Evolutionary conservation across 768 basidiomycete genomes (phyloP), one percentile per base, ranked within the genome.

Genomic region (Daedaleopsis nitida): DNA sequence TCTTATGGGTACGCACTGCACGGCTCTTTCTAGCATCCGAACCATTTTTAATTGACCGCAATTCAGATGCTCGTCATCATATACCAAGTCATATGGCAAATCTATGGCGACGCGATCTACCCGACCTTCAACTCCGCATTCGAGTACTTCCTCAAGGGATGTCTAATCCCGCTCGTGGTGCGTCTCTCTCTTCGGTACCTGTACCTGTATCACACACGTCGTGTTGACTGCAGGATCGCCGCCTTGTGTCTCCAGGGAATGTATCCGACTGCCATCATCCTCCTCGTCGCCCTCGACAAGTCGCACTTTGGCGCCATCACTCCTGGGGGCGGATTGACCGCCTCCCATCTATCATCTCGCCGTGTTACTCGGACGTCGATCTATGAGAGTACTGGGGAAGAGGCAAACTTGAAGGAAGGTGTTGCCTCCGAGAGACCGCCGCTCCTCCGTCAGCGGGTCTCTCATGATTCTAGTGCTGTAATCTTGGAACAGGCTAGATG

Each of bases 61-160:
- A 8, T 3, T 3, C 23, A 52, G 50, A n/a, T 35, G 34, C 9
- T 16, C 10, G 37, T 53, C n/a, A 37, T 53, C n/a, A 37, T n/a
- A 8, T 53, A 39, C 21, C 52, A 53, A 24, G 37, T 53, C 19
- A n/a, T 23, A 1, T 39, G 34, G 37, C 21, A 53, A 23, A 10
- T 39, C 6, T 34, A 53, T 6, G 32, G n/a, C n/a, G 16, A 23
- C 10, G 34, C 17, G 19, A n/a, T 14, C n/a, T 42, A 3, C 4
- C 39, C 39, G 39, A 39, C 9, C 17, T 1, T 53, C 17, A 14
- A 39, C 32, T 14, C 21, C 37, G 35, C 9, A 10, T 23, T 53
- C 37, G 52, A 53, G 11, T 53, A 53, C 52, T 53, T 53, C 52
- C 16, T 53, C 10, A 39, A 42, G 38, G 52, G 52, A 8, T 53